Evolutionary conservation across 139 green algal species (phyloP), one percentile per base, ranked within the genome.

Genomic region (Trebouxia sp.): DNA sequence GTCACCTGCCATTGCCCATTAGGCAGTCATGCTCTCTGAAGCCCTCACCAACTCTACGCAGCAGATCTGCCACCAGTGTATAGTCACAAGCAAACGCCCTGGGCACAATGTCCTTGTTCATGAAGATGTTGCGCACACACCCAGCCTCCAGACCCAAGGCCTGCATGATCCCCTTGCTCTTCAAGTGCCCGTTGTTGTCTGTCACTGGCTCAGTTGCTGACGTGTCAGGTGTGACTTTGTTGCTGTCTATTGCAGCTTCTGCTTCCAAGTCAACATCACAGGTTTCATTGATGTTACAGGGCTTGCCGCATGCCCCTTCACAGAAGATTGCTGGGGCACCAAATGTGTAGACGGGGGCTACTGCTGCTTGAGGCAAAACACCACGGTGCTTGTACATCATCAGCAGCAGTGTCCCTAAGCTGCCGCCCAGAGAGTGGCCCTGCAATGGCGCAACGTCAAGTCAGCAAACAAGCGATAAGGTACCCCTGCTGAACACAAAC

Each of bases 61-160:
- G 86, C 38, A 98, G 87, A 74, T 91, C 80, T 37, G 91, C 89
- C 11, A 99, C 91, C 15, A 92, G 85, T 6, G 87, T 88, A 90
- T 99, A 99, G 88, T 99, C 94, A 86, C 97, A 99, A 24, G 94
- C 89, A 83, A 99, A 98, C 30, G 96, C 95, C 24, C 95, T 92
- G 0, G 97, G 97, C 69, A 99, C 97, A 69, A 99, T 95, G 88
- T 99, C 97, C 6, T 89, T 83, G 74, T 74, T 70, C 85, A 89
- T 85, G 41, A 97, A 85, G 28, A 98, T 88, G 82, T 96, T 96
- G 65, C 88, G 82, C 24, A 98, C 84, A 22, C 87, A 84, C 58
- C 91, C 83, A 10, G 88, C 37, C 3, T 83, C 79, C 70, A 93
- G 56, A 28, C 82, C 84, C 41, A 94, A 72, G 9, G 38, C 65